Conservation (phyloP, 371 early-diverging fungal genomes). For the Zychaea mexicana region DNA sequence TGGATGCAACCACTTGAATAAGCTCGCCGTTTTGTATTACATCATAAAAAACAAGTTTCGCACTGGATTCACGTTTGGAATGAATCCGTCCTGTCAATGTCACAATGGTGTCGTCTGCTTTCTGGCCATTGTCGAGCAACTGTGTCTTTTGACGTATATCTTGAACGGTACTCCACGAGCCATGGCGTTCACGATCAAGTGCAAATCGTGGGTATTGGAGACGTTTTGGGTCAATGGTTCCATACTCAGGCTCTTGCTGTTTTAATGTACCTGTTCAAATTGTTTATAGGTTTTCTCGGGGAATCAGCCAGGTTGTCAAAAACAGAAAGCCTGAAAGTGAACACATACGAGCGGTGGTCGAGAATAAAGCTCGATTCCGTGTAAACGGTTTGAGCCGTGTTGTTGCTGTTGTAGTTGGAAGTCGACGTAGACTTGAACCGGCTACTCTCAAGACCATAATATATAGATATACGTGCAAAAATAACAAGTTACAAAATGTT, state of each 20-base stretch:
- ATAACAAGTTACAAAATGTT: not conserved
- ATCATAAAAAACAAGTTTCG: slow-evolving; percentile 76
- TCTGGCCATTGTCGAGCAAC: slow-evolving; percentile 31
- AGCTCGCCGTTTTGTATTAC: slow-evolving; percentile 62
- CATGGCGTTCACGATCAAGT: slow-evolving; percentile 25
- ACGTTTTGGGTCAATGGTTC: not conserved
- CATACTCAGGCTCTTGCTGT: not conserved
- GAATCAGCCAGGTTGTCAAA: too few species aligned
- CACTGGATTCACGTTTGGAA: slow-evolving; percentile 71
- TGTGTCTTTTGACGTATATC: slow-evolving; percentile 21
- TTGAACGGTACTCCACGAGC: slow-evolving; percentile 30
- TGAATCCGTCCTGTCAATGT: slow-evolving; percentile 61
- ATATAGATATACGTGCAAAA: too few species aligned
- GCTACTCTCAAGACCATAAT: not conserved
- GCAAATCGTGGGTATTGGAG: slow-evolving; percentile 37
- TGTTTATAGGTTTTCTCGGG: not conserved
- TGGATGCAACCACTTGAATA: slow-evolving; percentile 73
- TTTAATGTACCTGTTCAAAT: not conserved
- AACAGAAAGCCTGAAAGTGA: not conserved
- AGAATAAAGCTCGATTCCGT: not conserved
- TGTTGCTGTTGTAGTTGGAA: not conserved
- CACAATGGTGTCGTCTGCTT: slow-evolving; percentile 27
- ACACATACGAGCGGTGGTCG: not conserved
- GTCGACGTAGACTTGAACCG: not conserved
- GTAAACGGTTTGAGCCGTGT: not conserved